Evolutionary conservation across 1,284 basidiomycete species (phyloP).

Genomic region (Ceratorhiza oryzae-sativae): DNA sequence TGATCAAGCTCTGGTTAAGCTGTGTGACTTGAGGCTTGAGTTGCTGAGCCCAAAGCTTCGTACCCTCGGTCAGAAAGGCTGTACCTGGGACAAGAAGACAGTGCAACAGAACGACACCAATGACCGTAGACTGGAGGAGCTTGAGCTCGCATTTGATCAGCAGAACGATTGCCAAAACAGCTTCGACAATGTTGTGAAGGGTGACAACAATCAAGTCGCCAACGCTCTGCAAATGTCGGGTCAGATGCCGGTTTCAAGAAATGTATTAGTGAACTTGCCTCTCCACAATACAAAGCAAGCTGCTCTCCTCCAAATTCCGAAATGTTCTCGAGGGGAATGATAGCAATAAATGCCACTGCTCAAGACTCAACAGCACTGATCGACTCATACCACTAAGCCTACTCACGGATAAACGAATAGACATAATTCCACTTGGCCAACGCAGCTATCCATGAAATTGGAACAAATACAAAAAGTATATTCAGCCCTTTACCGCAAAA

Average conservation of each 20-base stretch:
- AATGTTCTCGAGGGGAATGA: slow-evolving; percentile 63
- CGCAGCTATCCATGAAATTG: slow-evolving; percentile 68
- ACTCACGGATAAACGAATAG: slow-evolving; percentile 44
- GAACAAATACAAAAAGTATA: slow-evolving; percentile 65
- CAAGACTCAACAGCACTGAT: too few species aligned
- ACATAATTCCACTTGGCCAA: slow-evolving; percentile 49
- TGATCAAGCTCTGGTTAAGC: slow-evolving; percentile 53
- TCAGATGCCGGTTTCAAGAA: neutral
- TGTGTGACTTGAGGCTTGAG: slow-evolving; percentile 61
- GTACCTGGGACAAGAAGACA: slow-evolving; percentile 66
- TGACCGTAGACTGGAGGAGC: slow-evolving; percentile 64
- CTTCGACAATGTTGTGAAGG: slow-evolving; percentile 67
- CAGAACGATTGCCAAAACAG: slow-evolving; percentile 69
- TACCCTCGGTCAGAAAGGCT: slow-evolving; percentile 66
- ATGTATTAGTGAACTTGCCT: neutral
- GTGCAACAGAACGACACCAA: slow-evolving; percentile 69
- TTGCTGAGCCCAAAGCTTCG: slow-evolving; percentile 59
- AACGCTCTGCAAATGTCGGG: slow-evolving; percentile 9
- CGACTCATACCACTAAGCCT: too few species aligned
- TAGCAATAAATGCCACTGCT: slow-evolving; percentile 63
- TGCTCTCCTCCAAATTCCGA: slow-evolving; percentile 70
- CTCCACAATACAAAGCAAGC: slow-evolving; percentile 58
- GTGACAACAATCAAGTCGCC: slow-evolving; percentile 49
- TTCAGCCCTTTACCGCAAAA: slow-evolving; percentile 60
- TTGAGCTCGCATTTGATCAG: slow-evolving; percentile 65